Percentiles rank a stretch among this genome's conserved stretches.
Conservation (phyloP, 495 filamentous ascomycete species). For the Penicillium paxilli region DNA sequence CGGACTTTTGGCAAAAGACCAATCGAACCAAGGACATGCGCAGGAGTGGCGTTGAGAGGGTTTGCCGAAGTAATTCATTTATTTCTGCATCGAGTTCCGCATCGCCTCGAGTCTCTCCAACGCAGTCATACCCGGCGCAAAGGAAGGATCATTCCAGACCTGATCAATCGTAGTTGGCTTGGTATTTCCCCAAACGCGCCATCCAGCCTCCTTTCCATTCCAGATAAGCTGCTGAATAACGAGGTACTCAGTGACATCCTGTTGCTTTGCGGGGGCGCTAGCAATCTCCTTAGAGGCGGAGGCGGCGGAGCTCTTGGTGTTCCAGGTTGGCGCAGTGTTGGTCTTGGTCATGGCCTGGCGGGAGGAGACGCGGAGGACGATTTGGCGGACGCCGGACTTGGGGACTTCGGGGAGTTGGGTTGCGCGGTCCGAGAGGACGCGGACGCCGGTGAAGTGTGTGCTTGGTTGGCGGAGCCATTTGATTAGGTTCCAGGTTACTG, state of each 20-base stretch:
- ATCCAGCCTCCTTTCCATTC: conserved; percentile 58
- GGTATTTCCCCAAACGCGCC: conserved; percentile 76
- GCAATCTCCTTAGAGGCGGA: not conserved
- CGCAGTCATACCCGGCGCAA: conserved; percentile 30
- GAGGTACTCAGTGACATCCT: conserved; percentile 73
- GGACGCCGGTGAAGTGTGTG: conserved; percentile 41
- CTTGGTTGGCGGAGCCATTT: conserved; percentile 56
- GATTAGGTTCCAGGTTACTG: conserved; percentile 66
- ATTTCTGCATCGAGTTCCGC: conserved; percentile 15
- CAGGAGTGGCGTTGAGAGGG: no score
- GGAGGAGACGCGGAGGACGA: conserved; percentile 68
- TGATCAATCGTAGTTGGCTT: conserved; percentile 58
- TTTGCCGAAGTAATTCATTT: no score
- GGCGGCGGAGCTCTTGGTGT: not conserved
- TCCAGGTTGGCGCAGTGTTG: conserved; percentile 1
- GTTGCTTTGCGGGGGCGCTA: conserved; percentile 47
- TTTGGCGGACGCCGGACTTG: conserved; percentile 62
- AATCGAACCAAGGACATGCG: no score
- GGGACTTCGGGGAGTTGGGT: conserved; percentile 48
- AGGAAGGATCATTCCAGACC: conserved; percentile 34
- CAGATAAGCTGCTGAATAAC: conserved; percentile 65
- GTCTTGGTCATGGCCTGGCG: conserved; percentile 52
- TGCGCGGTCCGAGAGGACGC: conserved; percentile 61
- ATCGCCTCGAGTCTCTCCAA: conserved; percentile 37
- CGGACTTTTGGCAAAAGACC: no score